These are phyloP conservation scores for Wickerhamomyces kurtzmanii DNA, from an alignment of 805 yeast genomes.

Conservation along the genomic window DNA sequence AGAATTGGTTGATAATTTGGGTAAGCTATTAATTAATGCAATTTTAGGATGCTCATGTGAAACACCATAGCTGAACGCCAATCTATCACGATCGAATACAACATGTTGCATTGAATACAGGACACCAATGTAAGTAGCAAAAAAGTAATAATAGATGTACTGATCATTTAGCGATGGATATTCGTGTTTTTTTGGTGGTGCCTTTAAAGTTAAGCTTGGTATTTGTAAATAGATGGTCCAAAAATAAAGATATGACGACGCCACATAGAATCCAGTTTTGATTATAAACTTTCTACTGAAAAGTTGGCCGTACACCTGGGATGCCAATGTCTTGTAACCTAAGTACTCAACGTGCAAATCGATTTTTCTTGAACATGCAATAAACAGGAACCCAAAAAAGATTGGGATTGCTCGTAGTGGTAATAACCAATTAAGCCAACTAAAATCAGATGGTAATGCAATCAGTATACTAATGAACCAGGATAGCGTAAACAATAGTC, in stretches of 20 bases:
- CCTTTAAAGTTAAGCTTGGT: conserved; percentile 11
- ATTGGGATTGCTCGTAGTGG: conserved; percentile 18
- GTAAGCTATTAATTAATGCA: conserved; percentile 16
- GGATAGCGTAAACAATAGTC: conserved; percentile 21
- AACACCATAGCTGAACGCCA: conserved; percentile 31
- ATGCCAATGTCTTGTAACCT: conserved; percentile 20
- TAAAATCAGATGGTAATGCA: conserved; percentile 11
- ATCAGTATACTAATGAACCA: conserved; percentile 16
- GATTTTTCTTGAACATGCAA: conserved; percentile 28
- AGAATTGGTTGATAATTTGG: conserved; percentile 27
- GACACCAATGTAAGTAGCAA: conserved; percentile 27
- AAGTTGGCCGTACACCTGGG: conserved; percentile 15
- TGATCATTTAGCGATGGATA: conserved; percentile 31
- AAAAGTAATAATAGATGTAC: conserved; percentile 41
- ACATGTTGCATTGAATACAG: conserved; percentile 42
- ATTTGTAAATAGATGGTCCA: conserved; percentile 12
- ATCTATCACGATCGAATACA: conserved; percentile 43
- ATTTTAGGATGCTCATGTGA: conserved; percentile 28
- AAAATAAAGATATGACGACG: conserved; percentile 15
- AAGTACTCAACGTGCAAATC: conserved; percentile 27
- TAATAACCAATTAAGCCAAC: conserved; percentile 16
- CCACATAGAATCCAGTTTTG: conserved; percentile 11
- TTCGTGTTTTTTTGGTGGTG: conserved; percentile 26
- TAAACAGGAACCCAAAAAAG: conserved; percentile 19
- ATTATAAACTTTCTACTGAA: conserved; percentile 13